Percentiles rank a stretch among this genome's conserved stretches.
Conservation (phyloP, 2,329 filamentous ascomycete genomes). For the Dactylellina parvicollis region DNA sequence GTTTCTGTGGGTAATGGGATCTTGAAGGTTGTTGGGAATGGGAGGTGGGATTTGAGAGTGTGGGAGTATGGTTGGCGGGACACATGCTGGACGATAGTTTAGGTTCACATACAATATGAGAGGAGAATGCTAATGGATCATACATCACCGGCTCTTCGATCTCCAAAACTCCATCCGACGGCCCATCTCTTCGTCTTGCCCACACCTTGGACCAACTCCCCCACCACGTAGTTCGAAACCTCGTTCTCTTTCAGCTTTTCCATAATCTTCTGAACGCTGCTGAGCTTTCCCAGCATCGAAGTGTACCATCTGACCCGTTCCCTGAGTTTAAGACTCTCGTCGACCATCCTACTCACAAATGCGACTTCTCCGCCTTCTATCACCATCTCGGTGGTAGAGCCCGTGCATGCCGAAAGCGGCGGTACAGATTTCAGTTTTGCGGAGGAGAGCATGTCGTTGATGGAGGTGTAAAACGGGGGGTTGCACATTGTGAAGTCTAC, state of each 20-base stretch:
- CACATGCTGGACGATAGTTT: constrained; percentile 18
- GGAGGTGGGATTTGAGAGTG: constrained; percentile 26
- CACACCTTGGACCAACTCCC: constrained; percentile 77
- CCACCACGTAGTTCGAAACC: constrained; percentile 82
- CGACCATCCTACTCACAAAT: constrained; percentile 76
- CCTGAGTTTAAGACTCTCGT: constrained; percentile 69
- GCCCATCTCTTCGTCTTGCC: constrained; percentile 85
- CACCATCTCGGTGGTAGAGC: constrained; percentile 83
- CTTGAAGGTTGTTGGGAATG: constrained; percentile 45
- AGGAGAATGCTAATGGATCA: constrained; percentile 13
- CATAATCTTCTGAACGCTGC: constrained; percentile 73
- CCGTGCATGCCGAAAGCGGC: constrained; percentile 74
- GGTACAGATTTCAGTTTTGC: constrained; percentile 73
- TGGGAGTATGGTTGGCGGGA: constrained; percentile 38
- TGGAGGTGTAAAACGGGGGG: constrained; percentile 88
- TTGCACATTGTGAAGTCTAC: constrained; percentile 93
- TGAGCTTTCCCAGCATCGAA: constrained; percentile 85
- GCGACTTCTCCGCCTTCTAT: constrained; percentile 78
- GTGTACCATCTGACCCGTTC: constrained; percentile 84
- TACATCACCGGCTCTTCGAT: constrained; percentile 70
- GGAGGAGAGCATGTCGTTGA: constrained; percentile 73
- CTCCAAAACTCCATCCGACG: constrained; percentile 83
- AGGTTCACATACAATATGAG: constrained; percentile 1
- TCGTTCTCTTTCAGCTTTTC: constrained; percentile 68
- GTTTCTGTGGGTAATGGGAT: constrained; percentile 29